Base-by-base conservation (phyloP, 345 rosid genomes). In the Dipteronia sinensis region DNA sequence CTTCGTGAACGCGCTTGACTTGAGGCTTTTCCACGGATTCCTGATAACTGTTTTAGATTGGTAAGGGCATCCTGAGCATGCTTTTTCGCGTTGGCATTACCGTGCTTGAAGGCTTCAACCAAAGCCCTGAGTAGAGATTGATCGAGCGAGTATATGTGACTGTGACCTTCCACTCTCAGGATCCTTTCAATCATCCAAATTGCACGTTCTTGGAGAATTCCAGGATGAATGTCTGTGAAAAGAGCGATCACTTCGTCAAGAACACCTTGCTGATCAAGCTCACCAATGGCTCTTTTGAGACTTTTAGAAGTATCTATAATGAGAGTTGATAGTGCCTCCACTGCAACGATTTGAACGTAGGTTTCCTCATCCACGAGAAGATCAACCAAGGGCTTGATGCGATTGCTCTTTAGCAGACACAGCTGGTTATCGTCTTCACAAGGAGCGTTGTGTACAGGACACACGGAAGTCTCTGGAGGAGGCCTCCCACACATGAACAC, bases 1-100 rank as follows among this genome's bases (percentile, higher is more conserved):
- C 79, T 82, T 67, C 61, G 8, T 16, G 76, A 71, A n/a, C 55
- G 73, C 53, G 70, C 40, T 78, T 87, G 85, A 62, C 64, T 79
- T 6, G 86, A 79, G 49, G 72, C 66, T 31, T 34, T 81, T 31
- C 83, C 79, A 16, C 85, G 77, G 47, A 79, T 61, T 1, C 77
- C 85, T 4, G 86, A 81, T 75, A 81, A 10, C 79, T 83, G 86
- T 79, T 81, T 85, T 49, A 85, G 85, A 74, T 73, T 81, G 67
- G 90, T 87, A n/a, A 87, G 84, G 46, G 88, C 86, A 65, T 79
- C 74, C 75, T 75, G 87, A 63, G 87, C 85, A 69, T 84, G 78
- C 69, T 82, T 59, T 69, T 61, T 79, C 34, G 86, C 47, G 34
- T 84, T 81, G 19, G 77, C 58, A 76, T 82, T 87, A 13, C 87